Evolutionary conservation across 345 rosid species (phyloP).

Genomic region (Conringia planisiliqua): DNA sequence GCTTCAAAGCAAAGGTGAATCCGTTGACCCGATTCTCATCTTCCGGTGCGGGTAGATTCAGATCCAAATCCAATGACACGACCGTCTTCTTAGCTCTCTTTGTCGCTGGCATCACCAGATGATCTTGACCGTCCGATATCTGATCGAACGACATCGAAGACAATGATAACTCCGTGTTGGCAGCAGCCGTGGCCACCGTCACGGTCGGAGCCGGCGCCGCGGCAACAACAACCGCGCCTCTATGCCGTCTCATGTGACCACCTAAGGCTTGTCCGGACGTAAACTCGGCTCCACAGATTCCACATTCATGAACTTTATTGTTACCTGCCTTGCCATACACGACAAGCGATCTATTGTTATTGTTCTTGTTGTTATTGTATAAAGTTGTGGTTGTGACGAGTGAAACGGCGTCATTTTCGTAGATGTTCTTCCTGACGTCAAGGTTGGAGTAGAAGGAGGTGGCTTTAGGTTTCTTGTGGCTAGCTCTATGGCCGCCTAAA

Average conservation of each 20-base stretch:
- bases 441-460: slow-evolving; percentile 18
- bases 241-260: slow-evolving; percentile 95
- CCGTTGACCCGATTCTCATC: slow-evolving; percentile 49
- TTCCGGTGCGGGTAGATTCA: slow-evolving; percentile 92
- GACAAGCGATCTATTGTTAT: slow-evolving; percentile 26
- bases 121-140: slow-evolving; percentile 42
- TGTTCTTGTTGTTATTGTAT: slow-evolving; percentile 34
- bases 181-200: slow-evolving; percentile 14
- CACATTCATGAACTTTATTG: slow-evolving; percentile 81
- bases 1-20: slow-evolving; percentile 52
- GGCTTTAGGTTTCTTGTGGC: slow-evolving; percentile 82
- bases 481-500: slow-evolving; percentile 93
- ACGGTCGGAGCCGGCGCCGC: slow-evolving; percentile 1
- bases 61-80: slow-evolving; percentile 76
- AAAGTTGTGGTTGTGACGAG: slow-evolving; percentile 47
- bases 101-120: slow-evolving; percentile 17
- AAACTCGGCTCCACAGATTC: slow-evolving; percentile 84
- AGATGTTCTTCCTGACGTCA: slow-evolving; percentile 37
- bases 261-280: slow-evolving; percentile 95
- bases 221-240: slow-evolving; percentile 34
- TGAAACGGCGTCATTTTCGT: slow-evolving; percentile 43
- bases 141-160: slow-evolving; percentile 42
- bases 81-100: slow-evolving; percentile 38
- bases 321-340: slow-evolving; percentile 15
- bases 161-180: slow-evolving; percentile 42